Percentiles rank a stretch among this genome's conserved stretches.
phyloP scores from a whole-genome alignment of 345 rosid genomes.

The Anacardium occidentale region DNA sequence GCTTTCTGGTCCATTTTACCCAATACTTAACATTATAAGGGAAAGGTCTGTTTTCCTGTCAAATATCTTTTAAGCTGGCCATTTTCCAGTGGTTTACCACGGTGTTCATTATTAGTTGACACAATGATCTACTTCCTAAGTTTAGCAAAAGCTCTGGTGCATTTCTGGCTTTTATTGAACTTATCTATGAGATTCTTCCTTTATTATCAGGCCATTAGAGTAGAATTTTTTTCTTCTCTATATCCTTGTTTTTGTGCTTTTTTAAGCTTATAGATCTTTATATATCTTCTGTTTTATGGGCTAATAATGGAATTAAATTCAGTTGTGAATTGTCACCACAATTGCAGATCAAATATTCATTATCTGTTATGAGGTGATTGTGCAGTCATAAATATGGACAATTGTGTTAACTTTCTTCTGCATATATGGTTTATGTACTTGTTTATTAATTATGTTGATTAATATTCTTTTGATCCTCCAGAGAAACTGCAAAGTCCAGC shows the following conservation, averaged over 20 bases:
- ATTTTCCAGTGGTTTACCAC: background rate
- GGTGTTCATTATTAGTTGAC: background rate
- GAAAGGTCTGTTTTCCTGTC: conserved; percentile 52
- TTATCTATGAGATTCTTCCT: background rate
- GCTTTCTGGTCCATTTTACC: conserved; percentile 78
- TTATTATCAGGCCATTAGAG: background rate
- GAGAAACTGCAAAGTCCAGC: conserved; percentile 54
- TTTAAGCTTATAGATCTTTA: background rate
- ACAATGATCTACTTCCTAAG: background rate
- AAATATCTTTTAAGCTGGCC: background rate
- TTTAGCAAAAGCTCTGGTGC: background rate
- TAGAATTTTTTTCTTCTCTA: background rate
- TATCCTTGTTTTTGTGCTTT: background rate
- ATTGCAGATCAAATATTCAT: background rate
- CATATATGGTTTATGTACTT: background rate
- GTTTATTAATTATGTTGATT: conserved; percentile 14
- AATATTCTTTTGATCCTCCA: conserved; percentile 31
- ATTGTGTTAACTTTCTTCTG: conserved; percentile 6
- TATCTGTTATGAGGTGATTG: background rate
- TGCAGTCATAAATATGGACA: background rate
- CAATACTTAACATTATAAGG: conserved; percentile 60
- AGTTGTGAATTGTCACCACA: background rate
- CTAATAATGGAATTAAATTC: background rate
- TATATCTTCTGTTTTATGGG: background rate
- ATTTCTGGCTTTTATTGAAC: conserved; percentile 7